Evolutionary conservation across 2,329 filamentous ascomycete species (phyloP).

Genomic region (Purpureocillium takamizusanense): DNA sequence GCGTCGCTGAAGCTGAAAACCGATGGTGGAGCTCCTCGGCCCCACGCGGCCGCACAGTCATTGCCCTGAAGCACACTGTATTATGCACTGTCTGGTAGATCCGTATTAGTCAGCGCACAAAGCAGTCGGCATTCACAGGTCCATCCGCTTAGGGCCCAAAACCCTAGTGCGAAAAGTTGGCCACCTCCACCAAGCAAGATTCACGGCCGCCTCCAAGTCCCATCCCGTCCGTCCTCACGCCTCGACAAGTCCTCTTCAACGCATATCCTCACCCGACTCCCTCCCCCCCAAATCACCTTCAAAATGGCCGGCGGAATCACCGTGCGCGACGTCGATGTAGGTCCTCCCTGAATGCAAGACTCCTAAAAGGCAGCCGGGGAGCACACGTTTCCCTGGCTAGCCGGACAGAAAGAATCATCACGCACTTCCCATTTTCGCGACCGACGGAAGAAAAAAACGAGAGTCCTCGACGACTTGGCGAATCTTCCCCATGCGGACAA

Average conservation of each 20-base stretch:
- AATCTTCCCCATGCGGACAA: conserved; percentile 6
- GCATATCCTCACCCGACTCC: conserved; percentile 15
- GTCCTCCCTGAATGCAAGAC: conserved; percentile 28
- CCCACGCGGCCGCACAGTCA: not conserved
- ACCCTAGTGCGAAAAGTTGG: conserved; percentile 22
- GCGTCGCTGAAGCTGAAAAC: no score
- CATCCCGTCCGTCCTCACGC: conserved; percentile 6
- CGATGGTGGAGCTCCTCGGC: not conserved
- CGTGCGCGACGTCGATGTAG: conserved; percentile 81
- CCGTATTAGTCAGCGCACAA: conserved; percentile 13
- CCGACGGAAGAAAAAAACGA: no score
- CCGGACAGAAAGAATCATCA: no score
- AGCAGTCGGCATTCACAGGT: not conserved
- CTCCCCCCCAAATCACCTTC: conserved; percentile 37
- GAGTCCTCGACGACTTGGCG: conserved; percentile 12
- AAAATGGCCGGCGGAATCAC: conserved; percentile 73
- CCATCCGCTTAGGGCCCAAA: conserved; percentile 24
- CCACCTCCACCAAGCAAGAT: conserved; percentile 12
- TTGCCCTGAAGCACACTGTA: not conserved
- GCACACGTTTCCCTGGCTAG: no score
- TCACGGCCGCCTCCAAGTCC: conserved; percentile 1
- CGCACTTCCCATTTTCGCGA: no score
- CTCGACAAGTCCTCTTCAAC: conserved; percentile 19
- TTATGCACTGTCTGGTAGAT: not conserved
- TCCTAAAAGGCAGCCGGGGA: conserved; percentile 2